phyloP scores from a whole-genome alignment of 495 filamentous ascomycete species.

The Aspergillus mulundensis region DNA sequence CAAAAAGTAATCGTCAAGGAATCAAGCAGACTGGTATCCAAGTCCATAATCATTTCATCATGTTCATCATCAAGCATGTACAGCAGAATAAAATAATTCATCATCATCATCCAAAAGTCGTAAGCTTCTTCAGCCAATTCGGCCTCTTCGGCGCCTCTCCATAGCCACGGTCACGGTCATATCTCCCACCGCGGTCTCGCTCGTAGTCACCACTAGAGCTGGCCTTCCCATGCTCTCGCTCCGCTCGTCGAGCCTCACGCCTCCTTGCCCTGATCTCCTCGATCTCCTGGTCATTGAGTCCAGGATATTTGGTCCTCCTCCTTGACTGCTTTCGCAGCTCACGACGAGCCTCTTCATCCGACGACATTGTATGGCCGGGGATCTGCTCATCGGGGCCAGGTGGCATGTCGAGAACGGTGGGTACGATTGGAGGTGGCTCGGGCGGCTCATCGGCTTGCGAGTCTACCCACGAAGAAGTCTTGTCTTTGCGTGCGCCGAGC shows the following conservation, averaged over 20 bases:
- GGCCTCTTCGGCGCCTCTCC: slow-evolving; percentile 32
- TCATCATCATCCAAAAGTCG: slow-evolving; percentile 24
- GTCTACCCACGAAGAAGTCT: slow-evolving; percentile 59
- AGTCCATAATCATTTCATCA: slow-evolving; percentile 17
- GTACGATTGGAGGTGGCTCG: slow-evolving; percentile 53
- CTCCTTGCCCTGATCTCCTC: slow-evolving; percentile 33
- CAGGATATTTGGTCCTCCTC: slow-evolving; percentile 36
- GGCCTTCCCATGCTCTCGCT: slow-evolving; percentile 29
- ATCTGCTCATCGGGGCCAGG: slow-evolving; percentile 29
- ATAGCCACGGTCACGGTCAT: slow-evolving; percentile 25
- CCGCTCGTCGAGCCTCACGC: slow-evolving; percentile 27
- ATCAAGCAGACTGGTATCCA: neutral
- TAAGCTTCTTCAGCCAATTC: slow-evolving; percentile 48
- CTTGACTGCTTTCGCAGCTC: slow-evolving; percentile 34
- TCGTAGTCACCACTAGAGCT: slow-evolving; percentile 30
- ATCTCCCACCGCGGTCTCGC: slow-evolving; percentile 36
- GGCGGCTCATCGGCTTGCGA: slow-evolving; percentile 52
- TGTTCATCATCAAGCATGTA: slow-evolving; percentile 13
- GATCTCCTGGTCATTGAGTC: slow-evolving; percentile 38
- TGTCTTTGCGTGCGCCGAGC: slow-evolving; percentile 41
- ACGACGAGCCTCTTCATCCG: slow-evolving; percentile 39
- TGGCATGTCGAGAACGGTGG: slow-evolving; percentile 51
- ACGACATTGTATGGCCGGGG: slow-evolving; percentile 37
- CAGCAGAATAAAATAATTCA: neutral
- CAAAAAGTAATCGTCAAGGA: neutral